Evolutionary conservation across 2,329 filamentous ascomycete genomes (phyloP).

Genomic region (Xylaria sp.): DNA sequence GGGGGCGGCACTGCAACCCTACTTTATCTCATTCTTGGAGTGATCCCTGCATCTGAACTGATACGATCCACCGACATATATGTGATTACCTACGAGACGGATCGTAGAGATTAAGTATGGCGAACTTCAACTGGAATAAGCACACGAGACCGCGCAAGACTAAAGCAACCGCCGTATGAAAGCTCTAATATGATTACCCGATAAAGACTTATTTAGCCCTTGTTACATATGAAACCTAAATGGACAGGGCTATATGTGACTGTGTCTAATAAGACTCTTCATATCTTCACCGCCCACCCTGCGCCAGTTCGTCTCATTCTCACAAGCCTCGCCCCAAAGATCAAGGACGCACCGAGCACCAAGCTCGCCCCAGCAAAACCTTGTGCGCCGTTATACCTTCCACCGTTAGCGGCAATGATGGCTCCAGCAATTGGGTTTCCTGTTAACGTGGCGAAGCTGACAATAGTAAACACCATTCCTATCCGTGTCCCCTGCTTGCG

Average conservation of each 20-base stretch:
- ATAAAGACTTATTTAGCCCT: neutral
- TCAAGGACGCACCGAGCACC: slow-evolving; percentile 54
- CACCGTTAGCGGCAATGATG: slow-evolving; percentile 56
- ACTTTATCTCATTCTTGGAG: too few relatives aligned
- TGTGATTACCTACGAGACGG: slow-evolving; percentile 4
- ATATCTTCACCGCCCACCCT: slow-evolving; percentile 56
- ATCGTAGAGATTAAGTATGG: neutral
- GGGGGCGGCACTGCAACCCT: neutral
- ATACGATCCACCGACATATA: slow-evolving; percentile 3
- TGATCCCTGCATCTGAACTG: neutral
- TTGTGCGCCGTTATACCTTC: slow-evolving; percentile 60
- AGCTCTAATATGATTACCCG: neutral
- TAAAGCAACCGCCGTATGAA: neutral
- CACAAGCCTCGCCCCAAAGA: slow-evolving; percentile 53
- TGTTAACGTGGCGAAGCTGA: slow-evolving; percentile 63
- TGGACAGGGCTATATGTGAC: too few relatives aligned
- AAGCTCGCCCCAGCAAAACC: slow-evolving; percentile 58
- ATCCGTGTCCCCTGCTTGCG: slow-evolving; percentile 64
- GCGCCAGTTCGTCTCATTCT: slow-evolving; percentile 52
- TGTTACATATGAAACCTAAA: neutral
- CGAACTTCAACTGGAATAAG: neutral
- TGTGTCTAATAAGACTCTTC: neutral
- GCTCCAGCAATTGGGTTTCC: slow-evolving; percentile 64
- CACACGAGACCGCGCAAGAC: neutral
- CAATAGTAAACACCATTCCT: slow-evolving; percentile 68